Evolutionary conservation across 2,329 filamentous ascomycete genomes (phyloP).

Genomic region (Coniochaeta ligniaria): DNA sequence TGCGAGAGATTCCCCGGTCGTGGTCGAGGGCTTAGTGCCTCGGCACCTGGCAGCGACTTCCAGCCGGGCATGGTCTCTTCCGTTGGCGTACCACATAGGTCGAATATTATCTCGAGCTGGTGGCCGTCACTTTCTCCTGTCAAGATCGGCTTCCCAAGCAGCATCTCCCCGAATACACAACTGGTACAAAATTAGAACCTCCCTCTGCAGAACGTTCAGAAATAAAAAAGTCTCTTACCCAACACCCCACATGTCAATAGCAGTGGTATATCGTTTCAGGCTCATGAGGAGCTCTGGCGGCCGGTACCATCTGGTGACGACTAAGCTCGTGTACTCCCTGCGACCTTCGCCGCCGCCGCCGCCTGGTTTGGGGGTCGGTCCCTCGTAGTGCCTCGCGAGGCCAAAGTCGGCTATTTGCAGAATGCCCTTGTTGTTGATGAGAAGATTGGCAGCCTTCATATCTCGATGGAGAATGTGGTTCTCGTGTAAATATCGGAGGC

Average conservation of each 20-base stretch:
- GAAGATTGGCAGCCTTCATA: slow-evolving; percentile 96
- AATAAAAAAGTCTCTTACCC: slow-evolving; percentile 50
- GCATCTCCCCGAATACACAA: slow-evolving; percentile 99
- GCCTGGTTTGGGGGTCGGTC: slow-evolving; percentile 67
- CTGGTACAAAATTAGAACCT: slow-evolving; percentile 32
- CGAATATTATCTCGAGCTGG: slow-evolving; percentile 90
- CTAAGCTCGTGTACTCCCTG: slow-evolving; percentile 90
- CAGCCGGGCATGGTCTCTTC: slow-evolving; percentile 92
- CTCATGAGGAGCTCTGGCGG: slow-evolving; percentile 88
- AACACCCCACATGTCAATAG: slow-evolving; percentile 97
- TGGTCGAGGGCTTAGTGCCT: slow-evolving; percentile 58
- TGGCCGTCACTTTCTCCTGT: slow-evolving; percentile 82
- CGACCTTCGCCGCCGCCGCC: slow-evolving; percentile 76
- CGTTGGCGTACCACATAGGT: slow-evolving; percentile 81
- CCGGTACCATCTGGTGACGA: slow-evolving; percentile 95
- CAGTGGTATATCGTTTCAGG: slow-evolving; percentile 86
- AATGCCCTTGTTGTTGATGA: slow-evolving; percentile 90
- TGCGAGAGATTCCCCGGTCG: slow-evolving; percentile 59
- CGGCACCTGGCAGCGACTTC: slow-evolving; percentile 69
- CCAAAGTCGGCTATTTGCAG: slow-evolving; percentile 98
- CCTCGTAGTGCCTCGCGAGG: slow-evolving; percentile 87
- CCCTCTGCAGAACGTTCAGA: slow-evolving; percentile 1
- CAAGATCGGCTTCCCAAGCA: slow-evolving; percentile 86
- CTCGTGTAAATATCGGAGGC: slow-evolving; percentile 83
- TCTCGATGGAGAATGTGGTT: slow-evolving; percentile 88